Evolutionary conservation across 306 rosid genomes (phyloP), one percentile per base, ranked within the genome.

Genomic region (Cucurbita ficifolia): DNA sequence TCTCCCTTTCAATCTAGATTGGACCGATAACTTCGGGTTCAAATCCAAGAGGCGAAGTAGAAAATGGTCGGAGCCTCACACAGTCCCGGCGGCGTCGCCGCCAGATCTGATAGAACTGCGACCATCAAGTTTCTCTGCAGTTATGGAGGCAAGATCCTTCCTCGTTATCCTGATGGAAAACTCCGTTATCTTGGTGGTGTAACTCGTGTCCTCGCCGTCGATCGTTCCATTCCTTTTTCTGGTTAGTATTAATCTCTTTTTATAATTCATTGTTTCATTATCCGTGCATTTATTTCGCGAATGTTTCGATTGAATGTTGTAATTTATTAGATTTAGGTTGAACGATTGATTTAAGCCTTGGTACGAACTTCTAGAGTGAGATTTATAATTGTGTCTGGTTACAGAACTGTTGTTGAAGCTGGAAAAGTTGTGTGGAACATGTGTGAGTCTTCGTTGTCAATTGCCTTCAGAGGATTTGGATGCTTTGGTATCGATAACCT

Each of bases 111-210:
- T 50, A 72, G 81, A 60, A 77, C 79, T 19, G 55, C 92, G 74
- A 79, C 87, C 51, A 72, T 89, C 74, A 94, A 91, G 73, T 89
- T 91, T 85, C 91, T 94, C 81, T 94, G 88, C 46, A 91, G 97
- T 82, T 85, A 94, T 77, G 90, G 99, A 70, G 99, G 97, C 73
- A 91, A 85, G 82, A 94, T 94, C 84, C 82, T 89, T 64, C 99
- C 99, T 42, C 96, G 99, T 46, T 84, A 89, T 55, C 90, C 99
- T 22, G 99, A 94, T 83, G 90, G 96, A 50, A 89, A 91, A 65
- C 96, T 94, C 84, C 97, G 99, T 62, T 94, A 94, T 10, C 43
- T 83, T 58, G 96, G 99, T 5, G 99, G 99, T 54, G 92, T 89
- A 56, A 94, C 96, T 21, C 99, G 99, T 19, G 91, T 94, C 22